These are phyloP conservation scores for Jimgerdemannia flammicorona DNA, from an alignment of 192 early-diverging fungal species.

Conservation along the genomic window DNA sequence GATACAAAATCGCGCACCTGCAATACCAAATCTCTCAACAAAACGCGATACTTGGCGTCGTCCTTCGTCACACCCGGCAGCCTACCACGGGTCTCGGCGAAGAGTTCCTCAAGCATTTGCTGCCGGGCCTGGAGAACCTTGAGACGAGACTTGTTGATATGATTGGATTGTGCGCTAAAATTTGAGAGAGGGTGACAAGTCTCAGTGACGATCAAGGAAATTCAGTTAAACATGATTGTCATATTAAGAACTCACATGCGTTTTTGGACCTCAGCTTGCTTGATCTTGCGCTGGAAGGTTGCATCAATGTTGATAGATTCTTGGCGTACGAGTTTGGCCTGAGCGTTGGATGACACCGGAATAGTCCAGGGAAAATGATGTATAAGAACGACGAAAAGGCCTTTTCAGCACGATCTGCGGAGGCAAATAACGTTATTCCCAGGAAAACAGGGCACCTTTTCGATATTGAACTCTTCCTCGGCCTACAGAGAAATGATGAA, in stretches of 20 bases:
- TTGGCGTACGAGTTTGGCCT: constrained; percentile 96
- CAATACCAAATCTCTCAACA: constrained; percentile 70
- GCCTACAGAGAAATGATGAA: constrained; percentile 51
- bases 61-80: constrained; percentile 60
- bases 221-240: neutral
- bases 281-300: constrained; percentile 94
- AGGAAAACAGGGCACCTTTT: constrained; percentile 58
- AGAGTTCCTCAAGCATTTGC: constrained; percentile 78
- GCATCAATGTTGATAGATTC: constrained; percentile 96
- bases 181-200: neutral
- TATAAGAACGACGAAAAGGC: neutral
- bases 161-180: constrained; percentile 83
- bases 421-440: neutral
- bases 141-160: constrained; percentile 95
- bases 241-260: constrained; percentile 65
- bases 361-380: too few relatives aligned
- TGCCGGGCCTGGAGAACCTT: constrained; percentile 86
- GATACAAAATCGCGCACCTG: constrained; percentile 46
- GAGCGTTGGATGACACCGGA: neutral
- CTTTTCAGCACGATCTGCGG: neutral
- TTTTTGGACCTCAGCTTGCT: constrained; percentile 95
- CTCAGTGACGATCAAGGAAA: neutral
- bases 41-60: constrained; percentile 52
- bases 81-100: constrained; percentile 61
- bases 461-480: constrained; percentile 99